phyloP scores from a whole-genome alignment of 495 filamentous ascomycete species.

The Cercophora newfieldiana region DNA sequence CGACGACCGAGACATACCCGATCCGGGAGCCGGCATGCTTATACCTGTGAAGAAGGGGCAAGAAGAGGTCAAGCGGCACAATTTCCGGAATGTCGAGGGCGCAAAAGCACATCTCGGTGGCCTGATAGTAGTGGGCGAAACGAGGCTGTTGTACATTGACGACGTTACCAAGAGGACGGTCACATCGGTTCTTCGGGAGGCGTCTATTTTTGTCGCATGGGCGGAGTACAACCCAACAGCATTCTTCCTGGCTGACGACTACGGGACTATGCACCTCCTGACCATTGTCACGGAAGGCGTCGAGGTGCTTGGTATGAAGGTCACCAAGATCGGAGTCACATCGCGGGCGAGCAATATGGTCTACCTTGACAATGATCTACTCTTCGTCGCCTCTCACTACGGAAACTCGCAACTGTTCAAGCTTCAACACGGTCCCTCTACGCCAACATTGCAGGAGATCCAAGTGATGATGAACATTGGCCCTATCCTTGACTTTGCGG shows the following conservation, averaged over 20 bases:
- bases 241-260: slow-evolving; percentile 88
- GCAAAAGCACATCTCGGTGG: slow-evolving; percentile 60
- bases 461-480: slow-evolving; percentile 84
- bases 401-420: slow-evolving; percentile 85
- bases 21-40: slow-evolving; percentile 73
- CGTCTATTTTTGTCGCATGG: slow-evolving; percentile 87
- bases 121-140: slow-evolving; percentile 82
- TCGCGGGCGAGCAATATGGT: slow-evolving; percentile 75
- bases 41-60: slow-evolving; percentile 73
- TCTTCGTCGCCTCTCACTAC: slow-evolving; percentile 90
- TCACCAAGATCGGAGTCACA: slow-evolving; percentile 68
- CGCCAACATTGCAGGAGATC: slow-evolving; percentile 59
- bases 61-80: slow-evolving; percentile 51
- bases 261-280: slow-evolving; percentile 76
- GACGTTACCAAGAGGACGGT: slow-evolving; percentile 64
- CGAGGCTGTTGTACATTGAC: slow-evolving; percentile 77
- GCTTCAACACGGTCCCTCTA: slow-evolving; percentile 42
- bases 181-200: slow-evolving; percentile 62
- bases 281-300: slow-evolving; percentile 66
- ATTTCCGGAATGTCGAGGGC: slow-evolving; percentile 48
- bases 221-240: slow-evolving; percentile 73
- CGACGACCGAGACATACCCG: slow-evolving; percentile 59
- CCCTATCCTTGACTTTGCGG: slow-evolving; percentile 86
- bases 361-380: slow-evolving; percentile 69
- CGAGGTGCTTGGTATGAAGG: slow-evolving; percentile 52